A percentile compares a stretch with the other conserved stretches of the same genome.
Evolutionary conservation across 164 flowering plant species (phyloP).

Genomic region (Pachysandra terminalis): DNA sequence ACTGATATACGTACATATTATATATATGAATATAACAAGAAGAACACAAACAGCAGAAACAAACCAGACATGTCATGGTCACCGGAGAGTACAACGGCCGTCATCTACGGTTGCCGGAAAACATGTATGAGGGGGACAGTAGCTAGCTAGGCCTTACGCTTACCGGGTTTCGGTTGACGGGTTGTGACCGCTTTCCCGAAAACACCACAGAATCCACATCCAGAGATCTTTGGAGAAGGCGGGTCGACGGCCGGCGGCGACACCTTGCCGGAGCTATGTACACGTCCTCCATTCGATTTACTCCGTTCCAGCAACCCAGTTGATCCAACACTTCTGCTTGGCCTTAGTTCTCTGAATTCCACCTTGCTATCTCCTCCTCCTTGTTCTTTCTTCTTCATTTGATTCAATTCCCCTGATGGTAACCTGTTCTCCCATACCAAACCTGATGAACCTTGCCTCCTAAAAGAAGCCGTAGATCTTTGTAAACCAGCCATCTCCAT

Average conservation of each 20-base stretch:
- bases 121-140: background rate
- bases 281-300: conserved; percentile 45
- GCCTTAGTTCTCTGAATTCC: conserved; percentile 11
- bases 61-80: background rate
- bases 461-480: conserved; percentile 65
- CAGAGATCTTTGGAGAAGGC: conserved; percentile 61
- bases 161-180: conserved; percentile 28
- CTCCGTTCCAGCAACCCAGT: conserved; percentile 17
- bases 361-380: conserved; percentile 7
- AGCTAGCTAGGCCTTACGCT: conserved; percentile 22
- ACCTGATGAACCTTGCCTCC: conserved; percentile 90
- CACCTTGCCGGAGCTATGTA: conserved; percentile 39
- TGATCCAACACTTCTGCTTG: conserved; percentile 3
- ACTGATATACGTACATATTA: no score
- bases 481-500: conserved; percentile 51
- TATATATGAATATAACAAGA: no score
- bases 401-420: conserved; percentile 37
- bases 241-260: conserved; percentile 61
- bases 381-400: conserved; percentile 14
- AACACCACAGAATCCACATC: conserved; percentile 48
- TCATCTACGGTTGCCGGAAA: background rate
- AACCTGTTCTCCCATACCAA: conserved; percentile 75
- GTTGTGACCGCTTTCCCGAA: conserved; percentile 27
- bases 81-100: background rate
- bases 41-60: background rate